A percentile compares a stretch with the other conserved stretches of the same genome.
Conservation (phyloP, 805 yeast genomes). For the Myxozyma nipponensis region DNA sequence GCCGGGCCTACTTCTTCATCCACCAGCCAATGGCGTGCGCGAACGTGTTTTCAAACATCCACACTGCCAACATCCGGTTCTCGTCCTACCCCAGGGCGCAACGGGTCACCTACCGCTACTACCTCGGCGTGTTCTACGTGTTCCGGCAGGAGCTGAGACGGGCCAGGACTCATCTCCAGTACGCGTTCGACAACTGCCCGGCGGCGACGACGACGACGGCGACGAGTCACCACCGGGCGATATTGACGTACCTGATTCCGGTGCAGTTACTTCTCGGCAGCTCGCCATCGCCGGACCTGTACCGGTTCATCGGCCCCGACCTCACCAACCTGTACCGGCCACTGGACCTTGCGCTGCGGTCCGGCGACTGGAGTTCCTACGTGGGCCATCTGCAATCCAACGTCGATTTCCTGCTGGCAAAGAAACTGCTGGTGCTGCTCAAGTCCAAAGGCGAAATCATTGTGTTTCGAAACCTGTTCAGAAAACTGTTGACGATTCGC, state of each 20-base stretch:
- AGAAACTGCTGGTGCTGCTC: conserved; percentile 33
- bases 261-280: conserved; percentile 54
- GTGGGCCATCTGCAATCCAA: conserved; percentile 36
- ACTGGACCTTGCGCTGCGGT: conserved; percentile 40
- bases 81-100: conserved; percentile 45
- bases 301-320: conserved; percentile 21
- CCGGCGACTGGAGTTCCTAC: conserved; percentile 45
- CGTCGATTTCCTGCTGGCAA: conserved; percentile 29
- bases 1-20: conserved; percentile 40
- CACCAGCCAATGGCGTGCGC: conserved; percentile 37
- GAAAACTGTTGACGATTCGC: conserved; percentile 6
- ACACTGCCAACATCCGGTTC: conserved; percentile 43
- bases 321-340: conserved; percentile 40
- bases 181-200: conserved; percentile 49
- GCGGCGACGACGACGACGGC: conserved; percentile 11
- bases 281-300: conserved; percentile 31
- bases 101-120: conserved; percentile 53
- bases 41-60: conserved; percentile 56
- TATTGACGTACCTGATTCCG: conserved; percentile 51
- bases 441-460: conserved; percentile 32
- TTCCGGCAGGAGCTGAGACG: conserved; percentile 50
- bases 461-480: conserved; percentile 33
- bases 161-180: conserved; percentile 52
- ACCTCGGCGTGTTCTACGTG: conserved; percentile 54
- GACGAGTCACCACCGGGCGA: conserved; percentile 39